These are phyloP conservation scores for Globisporangium emineosum DNA, from an alignment of 352 stramenopile genomes.

Conservation along the genomic window DNA sequence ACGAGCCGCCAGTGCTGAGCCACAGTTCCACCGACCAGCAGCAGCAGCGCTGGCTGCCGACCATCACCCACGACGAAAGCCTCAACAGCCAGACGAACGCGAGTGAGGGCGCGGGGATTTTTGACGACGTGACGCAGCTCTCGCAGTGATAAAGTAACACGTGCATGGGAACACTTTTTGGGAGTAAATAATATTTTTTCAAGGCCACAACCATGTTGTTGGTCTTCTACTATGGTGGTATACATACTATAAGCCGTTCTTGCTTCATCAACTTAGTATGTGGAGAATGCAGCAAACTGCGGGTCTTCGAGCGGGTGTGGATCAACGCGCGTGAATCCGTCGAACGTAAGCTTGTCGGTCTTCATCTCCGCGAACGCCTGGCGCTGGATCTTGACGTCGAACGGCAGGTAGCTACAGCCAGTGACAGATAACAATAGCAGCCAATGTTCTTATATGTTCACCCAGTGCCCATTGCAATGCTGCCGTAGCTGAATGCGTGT, in stretches of 20 bases:
- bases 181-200: too few species aligned
- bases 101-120: conserved; percentile 28
- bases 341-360: conserved; percentile 59
- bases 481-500: neutral
- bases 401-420: conserved; percentile 53
- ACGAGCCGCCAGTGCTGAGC: neutral
- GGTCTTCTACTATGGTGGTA: too few species aligned
- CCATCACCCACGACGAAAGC: conserved; percentile 18
- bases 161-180: neutral
- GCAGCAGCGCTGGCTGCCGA: conserved; percentile 13
- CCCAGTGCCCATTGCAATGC: too few species aligned
- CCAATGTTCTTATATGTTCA: too few species aligned
- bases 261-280: conserved; percentile 11
- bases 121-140: conserved; percentile 40
- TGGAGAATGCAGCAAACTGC: conserved; percentile 58
- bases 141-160: conserved; percentile 14
- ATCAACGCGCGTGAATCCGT: conserved; percentile 54
- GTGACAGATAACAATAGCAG: neutral
- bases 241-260: neutral
- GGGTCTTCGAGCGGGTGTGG: conserved; percentile 58
- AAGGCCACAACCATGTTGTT: too few species aligned
- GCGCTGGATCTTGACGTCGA: conserved; percentile 72
- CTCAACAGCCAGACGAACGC: conserved; percentile 20
- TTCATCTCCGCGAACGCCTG: conserved; percentile 76
- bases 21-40: neutral